Base-by-base conservation (phyloP, 2,329 filamentous ascomycete genomes). In the Fusarium stilboides region DNA sequence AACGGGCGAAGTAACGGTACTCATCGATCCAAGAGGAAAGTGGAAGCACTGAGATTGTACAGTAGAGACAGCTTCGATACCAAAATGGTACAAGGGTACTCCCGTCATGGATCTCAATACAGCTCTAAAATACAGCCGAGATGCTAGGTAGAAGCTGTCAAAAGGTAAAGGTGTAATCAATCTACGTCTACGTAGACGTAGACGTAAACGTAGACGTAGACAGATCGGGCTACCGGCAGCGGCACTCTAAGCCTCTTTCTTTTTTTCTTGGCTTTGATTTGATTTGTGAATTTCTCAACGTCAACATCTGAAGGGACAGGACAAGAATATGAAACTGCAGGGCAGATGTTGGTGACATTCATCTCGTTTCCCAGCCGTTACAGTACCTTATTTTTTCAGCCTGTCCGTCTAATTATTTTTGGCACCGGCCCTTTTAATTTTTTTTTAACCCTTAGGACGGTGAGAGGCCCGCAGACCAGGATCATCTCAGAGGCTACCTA, bases 401-500 rank as follows among this genome's bases (percentile, higher is more conserved):
- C 19, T 40, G 39, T n/a, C 36, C 33, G 24, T 20, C 20, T 33
- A 19, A 42, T 49, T 49, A 31, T 52, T 42, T 52, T 52, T 47
- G 46, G 36, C 62, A 60, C 46, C 53, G 62, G 46, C 61, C 53
- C 61, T 66, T 66, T 50, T 60, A 31, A 50, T n/a, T 47, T 60
- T 60, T 56, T 52, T 33, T 17, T 19, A 26, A 26, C 60, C 60
- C 20, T 59, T 64, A 64, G 60, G 59, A 65, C 59, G 60, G 60
- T 40, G 52, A 65, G 53, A 47, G 62, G 62, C 62, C 62, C 62
- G 62, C 60, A 65, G 61, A 65, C 62, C 62, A 65, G 62, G 62
- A 65, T 65, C 42, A 54, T 60, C 46, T 39, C 43, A 39, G 34
- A 58, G 40, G 31, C 61, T 64, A 45, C 60, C 44, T 45, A 46